A percentile compares a stretch with the other conserved stretches of the same genome.
Evolutionary conservation across 2,329 filamentous ascomycete genomes (phyloP).

Genomic region (Ceratocystis ficicola): DNA sequence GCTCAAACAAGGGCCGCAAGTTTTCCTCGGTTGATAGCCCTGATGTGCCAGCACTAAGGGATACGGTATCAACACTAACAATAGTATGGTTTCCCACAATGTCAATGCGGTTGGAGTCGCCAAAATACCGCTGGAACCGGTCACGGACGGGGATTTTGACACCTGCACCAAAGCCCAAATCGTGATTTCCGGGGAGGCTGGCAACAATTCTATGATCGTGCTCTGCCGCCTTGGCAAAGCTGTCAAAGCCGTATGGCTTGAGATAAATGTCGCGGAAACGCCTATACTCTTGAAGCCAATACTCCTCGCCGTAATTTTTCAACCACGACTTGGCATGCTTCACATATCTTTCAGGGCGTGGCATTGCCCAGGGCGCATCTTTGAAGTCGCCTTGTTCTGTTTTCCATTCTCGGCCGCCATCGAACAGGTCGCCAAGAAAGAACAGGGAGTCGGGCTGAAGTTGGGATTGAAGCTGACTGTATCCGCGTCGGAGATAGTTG

Average conservation of each 20-base stretch:
- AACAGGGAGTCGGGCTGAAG: constrained; percentile 78
- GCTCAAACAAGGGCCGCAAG: constrained; percentile 55
- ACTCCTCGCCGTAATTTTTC: constrained; percentile 63
- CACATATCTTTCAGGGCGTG: constrained; percentile 41
- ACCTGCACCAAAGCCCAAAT: constrained; percentile 78
- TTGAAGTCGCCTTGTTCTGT: constrained; percentile 50
- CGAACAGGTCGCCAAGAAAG: constrained; percentile 89
- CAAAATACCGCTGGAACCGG: constrained; percentile 79
- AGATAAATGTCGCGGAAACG: constrained; percentile 83
- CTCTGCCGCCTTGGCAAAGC: constrained; percentile 44
- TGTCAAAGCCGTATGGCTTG: constrained; percentile 36
- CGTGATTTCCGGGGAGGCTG: constrained; percentile 86
- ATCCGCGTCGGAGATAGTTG: constrained; percentile 75
- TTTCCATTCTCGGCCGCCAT: constrained; percentile 91
- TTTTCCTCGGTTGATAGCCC: constrained; percentile 40
- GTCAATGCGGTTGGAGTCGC: constrained; percentile 80
- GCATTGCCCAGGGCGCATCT: constrained; percentile 47
- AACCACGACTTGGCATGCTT: constrained; percentile 53
- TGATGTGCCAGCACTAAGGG: constrained; percentile 59
- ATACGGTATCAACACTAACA: constrained; percentile 80
- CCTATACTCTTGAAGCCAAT: constrained; percentile 76
- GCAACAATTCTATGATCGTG: constrained; percentile 66
- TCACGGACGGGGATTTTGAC: constrained; percentile 70
- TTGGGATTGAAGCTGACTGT: constrained; percentile 60
- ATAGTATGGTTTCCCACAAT: constrained; percentile 91